A percentile compares a stretch with the other conserved stretches of the same genome.
Evolutionary conservation across 805 yeast species (phyloP).

Genomic region (Ogataea pilisensis): DNA sequence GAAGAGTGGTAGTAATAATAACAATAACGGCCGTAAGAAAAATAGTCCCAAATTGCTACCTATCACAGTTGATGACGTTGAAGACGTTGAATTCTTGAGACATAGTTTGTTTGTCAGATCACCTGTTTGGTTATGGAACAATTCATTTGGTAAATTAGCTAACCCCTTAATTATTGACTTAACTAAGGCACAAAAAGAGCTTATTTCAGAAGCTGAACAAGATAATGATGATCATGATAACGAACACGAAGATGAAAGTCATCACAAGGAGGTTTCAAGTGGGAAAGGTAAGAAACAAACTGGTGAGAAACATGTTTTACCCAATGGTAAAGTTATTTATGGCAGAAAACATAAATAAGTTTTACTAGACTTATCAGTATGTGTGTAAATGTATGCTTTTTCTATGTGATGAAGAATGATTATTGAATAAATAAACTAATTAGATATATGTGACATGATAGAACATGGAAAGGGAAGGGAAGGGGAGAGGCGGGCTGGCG

Average conservation of each 20-base stretch:
- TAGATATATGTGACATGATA: too few species aligned
- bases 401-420: too few species aligned
- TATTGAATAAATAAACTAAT: too few species aligned
- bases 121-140: slow-evolving; percentile 43
- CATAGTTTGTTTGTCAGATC: slow-evolving; percentile 44
- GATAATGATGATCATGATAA: slow-evolving; percentile 1
- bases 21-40: slow-evolving; percentile 25
- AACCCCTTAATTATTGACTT: not conserved
- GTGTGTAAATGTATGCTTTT: too few species aligned
- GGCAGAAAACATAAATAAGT: slow-evolving; percentile 10
- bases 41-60: slow-evolving; percentile 30
- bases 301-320: slow-evolving; percentile 47
- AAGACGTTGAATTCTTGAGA: slow-evolving; percentile 40
- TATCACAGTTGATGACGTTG: slow-evolving; percentile 45
- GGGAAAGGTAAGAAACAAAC: slow-evolving; percentile 28
- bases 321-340: slow-evolving; percentile 57
- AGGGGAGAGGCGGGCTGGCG: too few species aligned
- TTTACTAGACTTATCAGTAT: too few species aligned
- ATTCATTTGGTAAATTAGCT: slow-evolving; percentile 35
- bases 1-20: not conserved
- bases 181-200: not conserved
- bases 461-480: too few species aligned
- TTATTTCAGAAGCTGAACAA: not conserved
- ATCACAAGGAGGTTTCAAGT: too few species aligned
- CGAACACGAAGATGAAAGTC: slow-evolving; percentile 1